Base-by-base conservation (phyloP, 2,329 filamentous ascomycete species). In the Fusarium anguioides region DNA sequence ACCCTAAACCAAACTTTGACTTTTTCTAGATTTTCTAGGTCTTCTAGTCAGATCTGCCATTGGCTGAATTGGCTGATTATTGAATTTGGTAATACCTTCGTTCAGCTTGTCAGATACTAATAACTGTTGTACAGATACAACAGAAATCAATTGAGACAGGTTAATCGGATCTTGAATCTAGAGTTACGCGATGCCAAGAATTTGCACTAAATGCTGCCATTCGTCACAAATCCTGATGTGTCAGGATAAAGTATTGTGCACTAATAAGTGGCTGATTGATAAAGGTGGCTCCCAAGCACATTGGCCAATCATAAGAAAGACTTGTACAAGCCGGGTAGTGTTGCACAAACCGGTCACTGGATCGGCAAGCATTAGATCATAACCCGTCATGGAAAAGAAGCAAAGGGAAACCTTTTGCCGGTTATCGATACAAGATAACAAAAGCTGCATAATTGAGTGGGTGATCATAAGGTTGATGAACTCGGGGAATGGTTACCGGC, bases 321-420 rank as follows among this genome's bases (percentile, higher is more conserved):
- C 8, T 33, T 47, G 31, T 59, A 37, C 45, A 54, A 53, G 33
- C 35, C 24, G 20, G 49, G 4, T 26, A 39, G 27, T 8, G 55
- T 52, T 66, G 46, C 56, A 66, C 61, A 62, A 60, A 33, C 64
- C 64, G 54, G 64, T 68, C 64, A 68, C 64, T 68, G 64, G 64
- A 68, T 68, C 64, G 64, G 64, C 60, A 66, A 46, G 24, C 41
- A 68, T 65, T 68, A 68, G 64, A 64, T 68, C 64, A 68, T 68
- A 54, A 15, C 14, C 64, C 54, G 64, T 61, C 64, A 68, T 68
- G 35, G 48, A 60, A 64, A 15, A 44, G 63, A 67, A 64, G 14
- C 31, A 62, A 12, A 68, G 20, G 48, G 39, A 41, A 64, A 24
- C 31, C 20, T n/a, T 60, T 64, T 15, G 29, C 55, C 29, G 14